phyloP scores from a whole-genome alignment of 2,329 filamentous ascomycete species.

The Fonsecaea multimorphosa region DNA sequence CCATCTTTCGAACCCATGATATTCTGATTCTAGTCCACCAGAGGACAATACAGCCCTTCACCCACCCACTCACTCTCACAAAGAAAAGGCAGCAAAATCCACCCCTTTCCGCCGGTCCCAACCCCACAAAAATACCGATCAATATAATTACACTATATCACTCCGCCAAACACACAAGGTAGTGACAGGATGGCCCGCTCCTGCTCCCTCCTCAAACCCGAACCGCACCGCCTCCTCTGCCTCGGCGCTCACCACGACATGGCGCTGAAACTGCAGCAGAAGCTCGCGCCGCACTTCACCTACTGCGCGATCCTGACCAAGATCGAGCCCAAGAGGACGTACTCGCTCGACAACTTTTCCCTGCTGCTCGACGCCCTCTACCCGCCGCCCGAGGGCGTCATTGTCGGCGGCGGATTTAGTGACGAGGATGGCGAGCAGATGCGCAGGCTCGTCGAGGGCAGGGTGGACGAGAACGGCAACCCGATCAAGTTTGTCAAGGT shows the following conservation, averaged over 20 bases:
- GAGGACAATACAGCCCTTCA: too few species aligned
- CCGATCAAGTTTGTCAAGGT: slow-evolving; percentile 9
- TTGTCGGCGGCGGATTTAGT: slow-evolving; percentile 5
- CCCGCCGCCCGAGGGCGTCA: slow-evolving; percentile 11
- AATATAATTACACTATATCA: too few species aligned
- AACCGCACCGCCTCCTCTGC: slow-evolving; percentile 9
- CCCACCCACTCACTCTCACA: too few species aligned
- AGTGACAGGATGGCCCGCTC: slow-evolving; percentile 9
- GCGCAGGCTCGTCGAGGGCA: not conserved
- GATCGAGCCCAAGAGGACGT: slow-evolving; percentile 14
- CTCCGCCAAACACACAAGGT: too few species aligned
- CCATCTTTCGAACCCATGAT: too few species aligned
- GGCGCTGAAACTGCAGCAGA: slow-evolving; percentile 10
- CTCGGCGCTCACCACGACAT: slow-evolving; percentile 10
- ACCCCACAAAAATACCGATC: not conserved
- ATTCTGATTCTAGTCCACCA: too few species aligned
- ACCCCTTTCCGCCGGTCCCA: too few species aligned
- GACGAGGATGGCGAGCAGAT: slow-evolving; percentile 17
- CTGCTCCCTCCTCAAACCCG: slow-evolving; percentile 6
- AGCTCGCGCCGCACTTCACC: slow-evolving; percentile 7
- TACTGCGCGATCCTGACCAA: slow-evolving; percentile 20
- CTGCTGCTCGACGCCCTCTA: slow-evolving; percentile 7
- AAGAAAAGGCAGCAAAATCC: too few species aligned
- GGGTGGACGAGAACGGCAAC: not conserved
- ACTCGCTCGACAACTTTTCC: slow-evolving; percentile 13